Evolutionary conservation across 352 stramenopile species (phyloP).

Genomic region (Hyaloperonospora brassicae): DNA sequence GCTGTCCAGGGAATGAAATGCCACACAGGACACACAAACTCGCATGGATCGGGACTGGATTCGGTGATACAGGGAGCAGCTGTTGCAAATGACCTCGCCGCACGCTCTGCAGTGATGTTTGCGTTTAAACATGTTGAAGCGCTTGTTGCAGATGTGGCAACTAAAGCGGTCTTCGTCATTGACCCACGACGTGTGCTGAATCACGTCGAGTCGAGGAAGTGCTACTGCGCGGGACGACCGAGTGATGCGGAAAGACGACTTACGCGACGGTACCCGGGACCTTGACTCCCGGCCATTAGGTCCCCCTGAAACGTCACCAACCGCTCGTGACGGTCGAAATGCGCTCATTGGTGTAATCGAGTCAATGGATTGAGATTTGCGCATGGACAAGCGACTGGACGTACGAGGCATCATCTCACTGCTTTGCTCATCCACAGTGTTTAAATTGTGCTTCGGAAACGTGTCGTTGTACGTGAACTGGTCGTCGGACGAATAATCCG

Average conservation of each 20-base stretch:
- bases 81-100: constrained; percentile 82
- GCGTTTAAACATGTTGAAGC: constrained; percentile 83
- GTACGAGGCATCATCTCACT: constrained; percentile 37
- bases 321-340: constrained; percentile 33
- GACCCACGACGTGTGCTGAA: constrained; percentile 77
- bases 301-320: constrained; percentile 31
- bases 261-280: constrained; percentile 40
- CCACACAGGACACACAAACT: constrained; percentile 77
- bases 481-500: constrained; percentile 55
- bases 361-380: constrained; percentile 51
- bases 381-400: constrained; percentile 28
- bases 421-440: constrained; percentile 64
- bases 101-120: constrained; percentile 84
- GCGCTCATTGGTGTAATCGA: constrained; percentile 29
- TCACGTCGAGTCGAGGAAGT: constrained; percentile 61
- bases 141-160: constrained; percentile 85
- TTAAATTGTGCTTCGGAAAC: constrained; percentile 52
- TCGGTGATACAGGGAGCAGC: constrained; percentile 74
- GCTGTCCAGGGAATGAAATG: constrained; percentile 76
- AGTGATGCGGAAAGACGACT: constrained; percentile 69
- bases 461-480: constrained; percentile 46
- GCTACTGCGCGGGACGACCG: constrained; percentile 67
- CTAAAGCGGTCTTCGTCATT: constrained; percentile 81
- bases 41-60: constrained; percentile 81
- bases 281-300: constrained; percentile 19